Evolutionary conservation across 78 protist genomes (phyloP), one percentile per base, ranked within the genome.

Genomic region (Dictyostelium citrinum): DNA sequence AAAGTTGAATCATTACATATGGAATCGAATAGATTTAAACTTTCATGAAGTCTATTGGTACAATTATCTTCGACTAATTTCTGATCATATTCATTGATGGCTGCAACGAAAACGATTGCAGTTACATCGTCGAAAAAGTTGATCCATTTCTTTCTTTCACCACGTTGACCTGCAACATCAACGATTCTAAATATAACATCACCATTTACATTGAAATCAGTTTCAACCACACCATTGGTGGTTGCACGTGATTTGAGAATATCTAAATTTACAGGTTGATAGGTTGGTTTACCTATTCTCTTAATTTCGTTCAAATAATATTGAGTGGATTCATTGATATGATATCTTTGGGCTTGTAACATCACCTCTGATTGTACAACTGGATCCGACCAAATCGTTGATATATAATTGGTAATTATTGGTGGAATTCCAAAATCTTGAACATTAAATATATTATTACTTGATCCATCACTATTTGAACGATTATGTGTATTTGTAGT

Each of bases 91-190:
- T 84, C 97, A 10, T 67, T 58, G 70, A 96, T 70, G 27, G 97
- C 90, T 0, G 96, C 97, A 1, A 97, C 97, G 41, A 95, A 97
- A 39, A 97, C 37, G 16, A 97, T 92, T 6, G 97, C 94, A 1
- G 97, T 91, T 17, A 97, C 97, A 68, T 96, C 90, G 8, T 97
- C 97, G 39, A 97, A 97, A 88, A 90, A 96, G 7, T 91, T 90
- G 0, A 97, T 84, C 98, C 98, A 97, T 29, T 93, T 93, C 24
- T 95, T 76, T 11, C 98, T 78, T 72, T 97, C 98, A 37, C 93
- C 95, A 45, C 98, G 84, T 81, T 97, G 98, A 31, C 98, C 98
- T 6, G 97, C 98, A 20, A 97, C 98, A 60, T 97, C 98, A 5
- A 95, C 90, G 9, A 97, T 71, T 70, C 82, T 37, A 51, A 95